Evolutionary conservation across 257 asterid species (phyloP).

Genomic region (Linaria vulgaris): DNA sequence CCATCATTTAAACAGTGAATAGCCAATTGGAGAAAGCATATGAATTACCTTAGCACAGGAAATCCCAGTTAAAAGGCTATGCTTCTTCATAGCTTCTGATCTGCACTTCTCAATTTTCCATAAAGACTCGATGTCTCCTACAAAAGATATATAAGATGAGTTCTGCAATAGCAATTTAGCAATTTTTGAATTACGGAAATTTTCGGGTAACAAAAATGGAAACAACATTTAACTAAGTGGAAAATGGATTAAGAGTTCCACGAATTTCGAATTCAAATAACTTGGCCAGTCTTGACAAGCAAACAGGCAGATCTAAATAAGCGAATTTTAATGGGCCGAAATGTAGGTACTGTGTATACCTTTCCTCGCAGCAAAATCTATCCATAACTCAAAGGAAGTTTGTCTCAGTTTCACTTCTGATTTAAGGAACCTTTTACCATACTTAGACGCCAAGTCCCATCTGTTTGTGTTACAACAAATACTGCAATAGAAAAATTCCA

Average conservation of each 20-base stretch:
- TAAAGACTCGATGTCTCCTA: conserved; percentile 76
- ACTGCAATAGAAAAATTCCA: conserved; percentile 48
- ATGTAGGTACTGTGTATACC: conserved; percentile 40
- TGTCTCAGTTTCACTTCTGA: conserved; percentile 72
- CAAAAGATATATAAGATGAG: conserved; percentile 19
- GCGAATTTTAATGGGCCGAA: conserved; percentile 11
- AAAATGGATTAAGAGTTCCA: not conserved
- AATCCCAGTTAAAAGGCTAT: conserved; percentile 74
- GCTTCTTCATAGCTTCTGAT: conserved; percentile 68
- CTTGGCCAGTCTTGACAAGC: conserved; percentile 19
- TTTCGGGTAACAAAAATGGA: conserved; percentile 9
- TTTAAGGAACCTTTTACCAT: conserved; percentile 61
- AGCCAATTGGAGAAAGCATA: conserved; percentile 17
- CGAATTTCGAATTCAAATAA: not conserved
- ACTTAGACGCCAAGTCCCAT: conserved; percentile 71
- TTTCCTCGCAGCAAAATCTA: conserved; percentile 77
- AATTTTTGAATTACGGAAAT: conserved; percentile 17
- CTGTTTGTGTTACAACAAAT: conserved; percentile 61
- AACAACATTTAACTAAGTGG: not conserved
- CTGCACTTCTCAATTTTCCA: conserved; percentile 87
- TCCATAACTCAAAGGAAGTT: conserved; percentile 74
- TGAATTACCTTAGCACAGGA: conserved; percentile 89
- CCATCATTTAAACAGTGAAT: conserved; percentile 10
- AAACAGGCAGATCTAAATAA: not conserved
- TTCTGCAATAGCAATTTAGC: conserved; percentile 13